Conservation (phyloP, 768 basidiomycete genomes). For the Calocera viscosa region DNA sequence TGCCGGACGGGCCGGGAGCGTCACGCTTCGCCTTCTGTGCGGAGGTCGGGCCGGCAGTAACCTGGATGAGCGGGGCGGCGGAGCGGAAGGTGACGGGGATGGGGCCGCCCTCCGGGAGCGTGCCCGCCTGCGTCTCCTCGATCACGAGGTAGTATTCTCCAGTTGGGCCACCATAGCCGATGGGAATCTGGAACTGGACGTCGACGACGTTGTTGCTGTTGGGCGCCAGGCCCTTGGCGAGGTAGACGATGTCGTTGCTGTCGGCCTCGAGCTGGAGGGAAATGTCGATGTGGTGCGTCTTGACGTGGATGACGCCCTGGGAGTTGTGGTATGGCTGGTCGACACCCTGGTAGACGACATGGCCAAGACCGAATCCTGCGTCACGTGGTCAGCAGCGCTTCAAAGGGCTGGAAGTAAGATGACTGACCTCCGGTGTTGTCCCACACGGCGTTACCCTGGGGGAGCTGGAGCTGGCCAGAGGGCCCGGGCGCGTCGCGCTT, state of each 20-base stretch:
- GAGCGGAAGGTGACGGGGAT: neutral
- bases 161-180: neutral
- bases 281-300: conserved; percentile 6
- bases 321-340: neutral
- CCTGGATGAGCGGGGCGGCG: neutral
- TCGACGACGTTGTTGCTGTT: conserved; percentile 1
- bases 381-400: neutral
- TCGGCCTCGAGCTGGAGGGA: conserved; percentile 4
- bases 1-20: neutral
- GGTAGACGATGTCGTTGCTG: neutral
- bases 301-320: neutral
- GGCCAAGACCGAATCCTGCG: neutral
- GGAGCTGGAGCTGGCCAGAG: neutral
- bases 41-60: neutral
- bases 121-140: neutral
- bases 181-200: conserved; percentile 2
- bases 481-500: neutral
- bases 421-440: conserved; percentile 1
- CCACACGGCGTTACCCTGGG: neutral
- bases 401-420: neutral
- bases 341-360: conserved; percentile 7
- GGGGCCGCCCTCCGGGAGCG: neutral
- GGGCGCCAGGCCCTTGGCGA: neutral
- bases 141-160: neutral
- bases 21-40: neutral